These are phyloP conservation scores for Nicotiana tabacum DNA, from an alignment of 257 asterid species.

Conservation along the genomic window DNA sequence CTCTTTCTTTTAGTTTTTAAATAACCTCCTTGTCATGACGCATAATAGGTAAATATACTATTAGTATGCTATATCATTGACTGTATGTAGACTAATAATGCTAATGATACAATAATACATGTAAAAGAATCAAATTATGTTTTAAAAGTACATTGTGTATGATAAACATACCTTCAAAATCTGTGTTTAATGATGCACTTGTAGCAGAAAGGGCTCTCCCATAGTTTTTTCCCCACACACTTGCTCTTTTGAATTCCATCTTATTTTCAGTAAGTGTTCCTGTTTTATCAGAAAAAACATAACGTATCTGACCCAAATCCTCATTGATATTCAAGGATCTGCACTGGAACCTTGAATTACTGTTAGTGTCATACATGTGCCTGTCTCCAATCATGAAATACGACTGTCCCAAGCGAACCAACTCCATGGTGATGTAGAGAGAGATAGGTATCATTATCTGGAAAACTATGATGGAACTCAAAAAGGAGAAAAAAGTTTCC, in stretches of 20 bases:
- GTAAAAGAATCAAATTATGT: not conserved
- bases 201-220: conserved; percentile 34
- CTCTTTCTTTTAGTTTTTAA: not conserved
- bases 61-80: not conserved
- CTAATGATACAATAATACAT: not conserved
- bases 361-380: conserved; percentile 69
- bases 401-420: conserved; percentile 96
- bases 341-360: conserved; percentile 93
- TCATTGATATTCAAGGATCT: conserved; percentile 97
- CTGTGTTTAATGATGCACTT: conserved; percentile 15
- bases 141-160: not conserved
- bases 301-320: conserved; percentile 96
- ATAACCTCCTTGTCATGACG: not conserved
- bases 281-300: conserved; percentile 89
- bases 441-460: conserved; percentile 99
- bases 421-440: conserved; percentile 97
- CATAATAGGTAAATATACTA: conserved; percentile 1
- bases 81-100: not conserved
- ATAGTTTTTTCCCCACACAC: conserved; percentile 76
- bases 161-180: conserved; percentile 52
- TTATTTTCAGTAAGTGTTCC: conserved; percentile 97
- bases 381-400: conserved; percentile 95
- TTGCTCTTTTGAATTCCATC: conserved; percentile 92
- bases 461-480: conserved; percentile 94
- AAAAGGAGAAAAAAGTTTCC: conserved; percentile 89